Base-by-base conservation (phyloP, 2,329 filamentous ascomycete genomes). In the Dactylella cylindrospora region DNA sequence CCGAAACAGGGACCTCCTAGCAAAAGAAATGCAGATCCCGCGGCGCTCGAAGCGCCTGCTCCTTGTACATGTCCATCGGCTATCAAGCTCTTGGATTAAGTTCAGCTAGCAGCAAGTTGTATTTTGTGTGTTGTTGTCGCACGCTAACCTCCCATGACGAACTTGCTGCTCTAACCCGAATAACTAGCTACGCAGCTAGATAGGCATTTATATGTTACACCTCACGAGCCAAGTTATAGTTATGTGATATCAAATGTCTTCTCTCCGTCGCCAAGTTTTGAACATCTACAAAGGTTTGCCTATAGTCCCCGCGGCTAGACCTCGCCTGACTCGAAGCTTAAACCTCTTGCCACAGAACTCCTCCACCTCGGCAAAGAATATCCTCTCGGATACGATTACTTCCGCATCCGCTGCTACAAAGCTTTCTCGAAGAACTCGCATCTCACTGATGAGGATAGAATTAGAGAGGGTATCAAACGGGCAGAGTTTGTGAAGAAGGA, bases 401-500 rank as follows among this genome's bases (percentile, higher is more conserved):
- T 65, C 40, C 60, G 60, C 40, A 51, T 52, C 20, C 50, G 60
- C 40, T 53, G 45, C 10, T 46, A 65, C 32, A 32, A 19, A n/a
- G 60, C 52, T 7, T 65, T 65, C 36, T 46, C 53, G n/a, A 45
- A 49, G 9, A 23, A 25, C 19, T 32, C 52, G 1, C 33, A 15
- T 2, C n/a, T 65, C 5, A 55, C 40, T 1, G 43, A 59, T 17
- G 51, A 65, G 39, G n/a, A 35, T 1, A 52, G 52, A 25, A 60
- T 65, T 3, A 15, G 22, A n/a, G 35, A 28, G 3, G 39, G 33
- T 7, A 47, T 65, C 5, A 31, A 38, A 3, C 29, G 53, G 20
- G 60, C 60, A 2, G 40, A 59, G 45, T 65, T 35, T 32, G 60
- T 65, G n/a, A 65, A 65, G 46, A 46, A 35, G 29, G 60, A 65